A percentile compares a stretch with the other conserved stretches of the same genome.
phyloP scores from a whole-genome alignment of 768 basidiomycete genomes.

The Russula lepida region DNA sequence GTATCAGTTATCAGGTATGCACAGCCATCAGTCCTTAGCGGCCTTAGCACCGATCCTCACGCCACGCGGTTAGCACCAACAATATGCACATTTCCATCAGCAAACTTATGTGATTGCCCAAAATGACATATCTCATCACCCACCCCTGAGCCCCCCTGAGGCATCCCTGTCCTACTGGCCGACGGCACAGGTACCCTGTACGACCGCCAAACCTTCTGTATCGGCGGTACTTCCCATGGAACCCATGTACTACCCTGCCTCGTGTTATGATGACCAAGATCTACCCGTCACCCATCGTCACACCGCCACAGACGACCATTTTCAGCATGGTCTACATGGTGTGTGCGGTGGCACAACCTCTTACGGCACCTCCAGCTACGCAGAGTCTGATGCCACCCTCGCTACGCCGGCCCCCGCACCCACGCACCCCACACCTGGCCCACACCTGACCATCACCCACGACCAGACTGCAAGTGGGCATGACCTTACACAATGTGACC shows the following conservation, averaged over 20 bases:
- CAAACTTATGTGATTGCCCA: background rate
- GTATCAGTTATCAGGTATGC: conserved; percentile 3
- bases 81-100: background rate
- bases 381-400: background rate
- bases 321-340: background rate
- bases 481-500: conserved; percentile 1
- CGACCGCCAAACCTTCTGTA: background rate
- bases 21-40: background rate
- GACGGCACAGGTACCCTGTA: background rate
- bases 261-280: background rate
- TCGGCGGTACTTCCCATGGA: background rate
- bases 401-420: background rate
- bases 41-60: background rate
- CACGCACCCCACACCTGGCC: background rate
- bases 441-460: conserved; percentile 4
- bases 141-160: background rate
- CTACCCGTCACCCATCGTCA: background rate
- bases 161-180: conserved; percentile 1
- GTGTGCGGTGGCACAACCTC: conserved; percentile 3
- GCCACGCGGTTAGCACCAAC: background rate
- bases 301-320: background rate
- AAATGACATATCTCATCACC: background rate
- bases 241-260: background rate
- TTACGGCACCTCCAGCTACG: background rate
- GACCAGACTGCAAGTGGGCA: conserved; percentile 19